These are phyloP conservation scores for Arabidopsis thaliana DNA, from an alignment of 345 rosid species.

Conservation along the genomic window DNA sequence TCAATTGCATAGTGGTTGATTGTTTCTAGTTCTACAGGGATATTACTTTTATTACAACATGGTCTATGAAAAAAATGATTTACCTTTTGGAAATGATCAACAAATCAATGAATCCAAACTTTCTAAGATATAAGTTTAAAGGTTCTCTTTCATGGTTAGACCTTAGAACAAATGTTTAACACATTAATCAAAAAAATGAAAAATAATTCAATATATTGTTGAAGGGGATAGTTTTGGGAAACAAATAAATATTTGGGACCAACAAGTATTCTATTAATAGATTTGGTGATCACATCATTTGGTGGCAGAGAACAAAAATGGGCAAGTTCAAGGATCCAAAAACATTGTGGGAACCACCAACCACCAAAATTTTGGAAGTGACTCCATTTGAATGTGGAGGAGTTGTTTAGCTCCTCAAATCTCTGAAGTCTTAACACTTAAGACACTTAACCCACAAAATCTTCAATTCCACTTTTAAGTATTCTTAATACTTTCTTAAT, in stretches of 20 bases:
- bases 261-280: slow-evolving; percentile 40
- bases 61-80: background rate
- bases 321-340: slow-evolving; percentile 77
- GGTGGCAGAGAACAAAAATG: slow-evolving; percentile 53
- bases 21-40: background rate
- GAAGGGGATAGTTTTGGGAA: slow-evolving; percentile 9
- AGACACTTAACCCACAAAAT: slow-evolving; percentile 23
- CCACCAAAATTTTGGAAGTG: slow-evolving; percentile 46
- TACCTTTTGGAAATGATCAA: slow-evolving; percentile 5
- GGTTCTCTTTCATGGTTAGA: background rate
- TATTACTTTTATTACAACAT: background rate
- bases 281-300: slow-evolving; percentile 50
- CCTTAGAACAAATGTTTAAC: background rate
- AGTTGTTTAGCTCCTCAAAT: slow-evolving; percentile 37
- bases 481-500: slow-evolving; percentile 10
- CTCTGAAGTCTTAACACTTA: slow-evolving; percentile 4
- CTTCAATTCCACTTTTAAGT: slow-evolving; percentile 24
- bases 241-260: slow-evolving; percentile 46
- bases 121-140: background rate
- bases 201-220: background rate
- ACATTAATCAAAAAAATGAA: slow-evolving; percentile 11
- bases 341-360: slow-evolving; percentile 49
- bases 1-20: slow-evolving; percentile 26
- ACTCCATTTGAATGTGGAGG: slow-evolving; percentile 34
- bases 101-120: slow-evolving; percentile 9